Evolutionary conservation across 352 stramenopile species (phyloP).

Genomic region (Pythium scleroteichum): DNA sequence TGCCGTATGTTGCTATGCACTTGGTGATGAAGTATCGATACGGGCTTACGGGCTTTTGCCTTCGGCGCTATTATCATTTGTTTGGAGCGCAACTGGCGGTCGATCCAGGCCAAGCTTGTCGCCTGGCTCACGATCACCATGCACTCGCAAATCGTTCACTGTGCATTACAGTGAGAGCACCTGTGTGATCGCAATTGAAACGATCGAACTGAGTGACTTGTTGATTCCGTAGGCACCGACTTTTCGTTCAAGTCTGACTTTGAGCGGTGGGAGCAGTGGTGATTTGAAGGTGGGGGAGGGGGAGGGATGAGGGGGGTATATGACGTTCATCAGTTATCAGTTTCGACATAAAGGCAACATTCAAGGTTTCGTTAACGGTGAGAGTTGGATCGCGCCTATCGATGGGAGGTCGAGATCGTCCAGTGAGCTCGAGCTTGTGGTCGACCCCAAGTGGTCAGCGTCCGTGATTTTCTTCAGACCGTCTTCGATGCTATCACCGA

Average conservation of each 20-base stretch:
- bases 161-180: no score
- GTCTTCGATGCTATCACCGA: conserved; percentile 9
- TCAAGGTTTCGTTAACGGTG: not conserved
- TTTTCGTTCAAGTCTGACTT: conserved; percentile 12
- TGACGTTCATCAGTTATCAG: no score
- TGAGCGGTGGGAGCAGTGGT: conserved; percentile 1
- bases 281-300: no score
- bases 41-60: conserved; percentile 8
- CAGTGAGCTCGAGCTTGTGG: conserved; percentile 17
- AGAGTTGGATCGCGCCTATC: not conserved
- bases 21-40: conserved; percentile 22
- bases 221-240: conserved; percentile 5
- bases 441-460: conserved; percentile 6
- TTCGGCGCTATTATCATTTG: no score
- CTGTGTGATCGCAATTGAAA: no score
- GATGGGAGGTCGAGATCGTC: conserved; percentile 11
- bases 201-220: not conserved
- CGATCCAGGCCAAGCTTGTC: no score
- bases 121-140: no score
- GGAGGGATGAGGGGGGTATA: no score
- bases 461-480: conserved; percentile 19
- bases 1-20: conserved; percentile 11
- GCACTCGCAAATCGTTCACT: no score
- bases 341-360: no score
- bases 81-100: no score